Evolutionary conservation across 2,329 filamentous ascomycete genomes (phyloP).

Genomic region (Metarhizium robertsii): DNA sequence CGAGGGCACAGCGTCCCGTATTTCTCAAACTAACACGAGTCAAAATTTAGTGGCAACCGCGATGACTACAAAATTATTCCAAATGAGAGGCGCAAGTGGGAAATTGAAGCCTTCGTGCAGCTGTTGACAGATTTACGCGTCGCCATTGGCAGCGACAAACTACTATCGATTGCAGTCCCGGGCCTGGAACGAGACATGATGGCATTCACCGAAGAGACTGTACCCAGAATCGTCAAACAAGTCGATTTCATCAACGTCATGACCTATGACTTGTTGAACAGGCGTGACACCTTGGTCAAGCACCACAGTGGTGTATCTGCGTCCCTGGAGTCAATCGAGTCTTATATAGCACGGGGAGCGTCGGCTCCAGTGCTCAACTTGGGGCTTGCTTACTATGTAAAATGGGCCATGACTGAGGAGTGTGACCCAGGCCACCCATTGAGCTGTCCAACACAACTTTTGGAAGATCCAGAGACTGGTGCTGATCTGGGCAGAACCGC

Average conservation of each 20-base stretch:
- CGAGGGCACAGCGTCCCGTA: not conserved
- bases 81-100: constrained; percentile 49
- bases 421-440: constrained; percentile 33
- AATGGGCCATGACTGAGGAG: constrained; percentile 48
- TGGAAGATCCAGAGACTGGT: constrained; percentile 51
- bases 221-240: constrained; percentile 46
- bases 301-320: constrained; percentile 56
- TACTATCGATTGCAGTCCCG: constrained; percentile 61
- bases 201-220: constrained; percentile 49
- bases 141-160: constrained; percentile 45
- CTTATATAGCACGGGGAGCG: constrained; percentile 49
- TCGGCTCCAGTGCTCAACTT: constrained; percentile 46
- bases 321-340: constrained; percentile 44
- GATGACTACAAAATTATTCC: constrained; percentile 58
- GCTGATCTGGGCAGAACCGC: constrained; percentile 48
- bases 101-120: constrained; percentile 54
- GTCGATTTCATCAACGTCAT: constrained; percentile 62
- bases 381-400: constrained; percentile 59
- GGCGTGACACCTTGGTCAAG: constrained; percentile 51
- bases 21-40: not conserved
- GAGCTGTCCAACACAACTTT: constrained; percentile 43
- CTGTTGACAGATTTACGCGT: constrained; percentile 49
- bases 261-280: constrained; percentile 64
- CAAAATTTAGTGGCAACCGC: constrained; percentile 48
- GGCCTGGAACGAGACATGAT: constrained; percentile 57